Base-by-base conservation (phyloP, 768 basidiomycete genomes). In the Boletus eberwhitei region DNA sequence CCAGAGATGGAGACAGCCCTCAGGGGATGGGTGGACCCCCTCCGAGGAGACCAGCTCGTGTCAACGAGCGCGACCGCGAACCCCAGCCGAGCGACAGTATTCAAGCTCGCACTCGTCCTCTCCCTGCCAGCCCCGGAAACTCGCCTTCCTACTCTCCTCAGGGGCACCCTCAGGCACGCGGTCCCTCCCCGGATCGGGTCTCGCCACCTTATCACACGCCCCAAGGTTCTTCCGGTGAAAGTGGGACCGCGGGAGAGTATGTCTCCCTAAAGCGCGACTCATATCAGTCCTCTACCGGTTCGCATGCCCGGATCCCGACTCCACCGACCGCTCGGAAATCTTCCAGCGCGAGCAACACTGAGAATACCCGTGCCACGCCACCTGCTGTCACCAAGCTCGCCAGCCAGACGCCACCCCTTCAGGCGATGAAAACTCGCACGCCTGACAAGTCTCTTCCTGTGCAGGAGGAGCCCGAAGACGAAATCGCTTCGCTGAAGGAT, bases 391-490 rank as follows among this genome's bases (percentile, higher is more conserved):
- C 70, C 64, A 70, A 74, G 57, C 68, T 76, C 53, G 71, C 76
- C 26, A 80, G 73, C 40, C 81, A 83, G 59, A 82, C 84, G 0
- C 80, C 84, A 0, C 83, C 85, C 17, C 58, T 78, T 50, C 84
- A 83, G 62, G 67, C 76, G 11, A 75, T 79, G 61, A 68, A 66
- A 65, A 74, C 79, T 6, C 82, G 85, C 21, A 82, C 83, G 21
- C 83, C 88, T 2, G 87, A 88, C 67, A 77, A 86, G 34, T 87
- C 87, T 16, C 75, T 90, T 24, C 88, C 88, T 19, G 79, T 89
- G 3, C 88, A 90, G 67, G 88, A 90, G 65, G 87, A 88, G 57
- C 78, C 79, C 29, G 87, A 88, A 61, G 87, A 88, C 60, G 86
- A 88, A 58, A 71, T 76, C 17, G 69, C 69, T 4, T 37, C 62